phyloP scores from a whole-genome alignment of 2,329 filamentous ascomycete species.

The Pochonia chlamydosporia region DNA sequence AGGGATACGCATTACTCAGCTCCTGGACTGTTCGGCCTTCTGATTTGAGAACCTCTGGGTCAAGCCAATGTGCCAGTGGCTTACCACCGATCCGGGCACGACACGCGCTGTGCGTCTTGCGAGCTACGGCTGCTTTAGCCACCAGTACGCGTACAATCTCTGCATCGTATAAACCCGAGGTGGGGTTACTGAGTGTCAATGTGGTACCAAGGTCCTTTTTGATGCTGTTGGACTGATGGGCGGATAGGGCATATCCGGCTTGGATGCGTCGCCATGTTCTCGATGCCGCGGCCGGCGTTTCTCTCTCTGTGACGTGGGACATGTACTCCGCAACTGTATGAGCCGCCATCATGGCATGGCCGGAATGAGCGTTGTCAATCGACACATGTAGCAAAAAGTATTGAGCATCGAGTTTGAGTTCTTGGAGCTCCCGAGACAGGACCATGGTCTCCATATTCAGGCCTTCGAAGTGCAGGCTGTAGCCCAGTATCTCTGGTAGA shows the following conservation, averaged over 20 bases:
- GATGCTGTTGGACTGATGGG: conserved; percentile 6
- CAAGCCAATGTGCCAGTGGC: conserved; percentile 6
- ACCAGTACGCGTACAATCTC: not conserved
- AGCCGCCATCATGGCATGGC: conserved; percentile 42
- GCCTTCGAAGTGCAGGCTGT: conserved; percentile 43
- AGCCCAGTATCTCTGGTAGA: conserved; percentile 43
- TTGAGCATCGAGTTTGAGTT: conserved; percentile 35
- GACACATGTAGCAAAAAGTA: conserved; percentile 46
- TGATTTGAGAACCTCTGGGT: not conserved
- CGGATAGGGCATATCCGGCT: conserved; percentile 10
- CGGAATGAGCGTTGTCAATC: conserved; percentile 43
- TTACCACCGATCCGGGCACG: conserved; percentile 7
- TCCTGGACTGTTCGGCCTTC: not conserved
- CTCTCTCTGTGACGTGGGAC: conserved; percentile 18
- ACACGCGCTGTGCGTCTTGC: conserved; percentile 7
- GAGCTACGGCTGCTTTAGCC: conserved; percentile 6
- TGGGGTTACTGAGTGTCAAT: not conserved
- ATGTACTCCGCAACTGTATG: conserved; percentile 32
- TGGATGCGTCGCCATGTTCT: conserved; percentile 12
- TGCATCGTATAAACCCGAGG: not conserved
- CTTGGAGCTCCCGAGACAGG: conserved; percentile 33
- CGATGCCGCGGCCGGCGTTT: not conserved
- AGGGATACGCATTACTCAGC: conserved; percentile 15
- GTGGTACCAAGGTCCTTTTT: not conserved
- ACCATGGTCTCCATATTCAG: conserved; percentile 22